Percentiles rank a stretch among this genome's conserved stretches.
phyloP scores from a whole-genome alignment of 2,329 filamentous ascomycete species.

The Colletotrichum sansevieriae region DNA sequence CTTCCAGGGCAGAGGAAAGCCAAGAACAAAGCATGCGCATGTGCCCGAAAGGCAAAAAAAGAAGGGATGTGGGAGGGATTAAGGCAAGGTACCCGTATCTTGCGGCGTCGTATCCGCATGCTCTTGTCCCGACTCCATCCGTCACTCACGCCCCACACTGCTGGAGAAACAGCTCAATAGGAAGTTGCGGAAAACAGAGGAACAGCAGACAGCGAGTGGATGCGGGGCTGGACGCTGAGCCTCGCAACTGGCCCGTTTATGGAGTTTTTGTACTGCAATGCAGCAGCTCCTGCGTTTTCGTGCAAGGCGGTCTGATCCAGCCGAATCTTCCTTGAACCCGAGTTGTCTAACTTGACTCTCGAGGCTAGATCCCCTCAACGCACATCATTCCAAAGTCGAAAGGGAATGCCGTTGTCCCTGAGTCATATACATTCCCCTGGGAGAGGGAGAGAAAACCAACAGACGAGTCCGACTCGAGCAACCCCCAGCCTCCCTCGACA shows the following conservation, averaged over 20 bases:
- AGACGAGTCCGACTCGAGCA: constrained; percentile 25
- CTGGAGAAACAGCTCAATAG: constrained; percentile 14
- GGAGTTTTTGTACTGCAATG: neutral
- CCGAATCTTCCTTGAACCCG: neutral
- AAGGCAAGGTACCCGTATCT: constrained; percentile 30
- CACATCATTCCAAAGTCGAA: constrained; percentile 14
- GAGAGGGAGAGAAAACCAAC: constrained; percentile 12
- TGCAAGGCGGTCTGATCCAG: constrained; percentile 25
- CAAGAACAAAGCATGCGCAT: constrained; percentile 5
- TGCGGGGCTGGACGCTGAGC: neutral
- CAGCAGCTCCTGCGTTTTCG: constrained; percentile 13
- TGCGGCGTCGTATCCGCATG: constrained; percentile 24
- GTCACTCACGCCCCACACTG: neutral
- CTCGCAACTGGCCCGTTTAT: constrained; percentile 15
- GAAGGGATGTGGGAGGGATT: constrained; percentile 29
- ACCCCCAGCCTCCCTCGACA: constrained; percentile 22
- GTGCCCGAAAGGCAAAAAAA: constrained; percentile 21
- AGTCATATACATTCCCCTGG: constrained; percentile 24
- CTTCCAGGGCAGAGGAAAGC: too few relatives aligned
- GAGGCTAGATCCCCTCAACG: neutral
- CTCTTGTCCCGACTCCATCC: constrained; percentile 3
- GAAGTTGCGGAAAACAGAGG: constrained; percentile 20
- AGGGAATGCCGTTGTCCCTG: constrained; percentile 4
- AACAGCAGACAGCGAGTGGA: constrained; percentile 3
- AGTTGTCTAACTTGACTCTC: neutral